Conservation (phyloP, 176 grass and related monocot genomes). For the Zea luxurians region DNA sequence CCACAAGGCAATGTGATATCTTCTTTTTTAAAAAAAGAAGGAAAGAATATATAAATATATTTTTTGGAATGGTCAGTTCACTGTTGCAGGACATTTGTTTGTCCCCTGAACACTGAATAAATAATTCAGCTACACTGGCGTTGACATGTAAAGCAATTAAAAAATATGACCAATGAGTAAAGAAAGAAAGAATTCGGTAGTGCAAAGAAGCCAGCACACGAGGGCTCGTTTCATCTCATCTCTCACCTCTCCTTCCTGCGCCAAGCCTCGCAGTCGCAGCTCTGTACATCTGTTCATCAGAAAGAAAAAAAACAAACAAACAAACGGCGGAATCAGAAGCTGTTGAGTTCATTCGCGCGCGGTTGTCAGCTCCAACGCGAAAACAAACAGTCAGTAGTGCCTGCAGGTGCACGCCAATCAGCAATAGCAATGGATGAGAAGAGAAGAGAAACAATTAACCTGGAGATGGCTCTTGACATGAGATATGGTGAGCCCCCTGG, state of each 20-base stretch:
- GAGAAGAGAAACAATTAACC: conserved; percentile 35
- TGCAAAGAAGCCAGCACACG: neutral
- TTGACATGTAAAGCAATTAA: conserved; percentile 12
- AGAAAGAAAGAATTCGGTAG: neutral
- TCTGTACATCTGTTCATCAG: conserved; percentile 72
- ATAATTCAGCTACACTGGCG: neutral
- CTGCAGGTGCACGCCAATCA: neutral
- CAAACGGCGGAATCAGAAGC: conserved; percentile 20
- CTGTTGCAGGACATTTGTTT: conserved; percentile 5
- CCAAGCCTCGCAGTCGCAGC: conserved; percentile 63
- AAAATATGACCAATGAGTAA: neutral
- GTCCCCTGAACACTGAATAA: conserved; percentile 20
- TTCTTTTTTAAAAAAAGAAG: neutral
- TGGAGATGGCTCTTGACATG: conserved; percentile 99
- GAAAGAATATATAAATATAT: neutral
- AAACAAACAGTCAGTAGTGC: neutral
- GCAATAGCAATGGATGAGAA: neutral
- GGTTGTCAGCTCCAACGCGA: neutral
- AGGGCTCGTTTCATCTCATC: conserved; percentile 33
- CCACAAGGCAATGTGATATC: neutral
- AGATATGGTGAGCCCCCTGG: conserved; percentile 77
- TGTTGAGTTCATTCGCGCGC: neutral
- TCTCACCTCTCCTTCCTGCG: conserved; percentile 44
- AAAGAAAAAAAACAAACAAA: neutral
- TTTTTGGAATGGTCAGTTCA: conserved; percentile 30